Conservation (phyloP, 1,284 basidiomycete species). For the Heliocybe sulcata region DNA sequence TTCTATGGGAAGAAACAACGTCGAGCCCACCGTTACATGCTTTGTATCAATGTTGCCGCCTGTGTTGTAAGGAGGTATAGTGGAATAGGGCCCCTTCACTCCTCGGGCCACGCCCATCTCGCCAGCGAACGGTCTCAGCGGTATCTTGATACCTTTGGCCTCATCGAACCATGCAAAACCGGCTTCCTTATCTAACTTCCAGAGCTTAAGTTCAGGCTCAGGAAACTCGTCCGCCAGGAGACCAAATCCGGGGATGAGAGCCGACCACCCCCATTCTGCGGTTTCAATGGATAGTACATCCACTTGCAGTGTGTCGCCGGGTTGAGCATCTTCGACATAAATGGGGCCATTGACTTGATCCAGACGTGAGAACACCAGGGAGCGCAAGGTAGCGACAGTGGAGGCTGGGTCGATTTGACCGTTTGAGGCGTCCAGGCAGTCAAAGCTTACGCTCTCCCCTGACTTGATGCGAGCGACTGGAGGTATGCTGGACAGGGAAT, state of each 20-base stretch:
- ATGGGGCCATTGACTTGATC: constrained; percentile 57
- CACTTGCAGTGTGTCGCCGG: constrained; percentile 52
- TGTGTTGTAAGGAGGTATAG: constrained; percentile 54
- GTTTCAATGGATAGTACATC: constrained; percentile 44
- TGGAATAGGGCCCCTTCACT: constrained; percentile 42
- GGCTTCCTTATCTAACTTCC: constrained; percentile 33
- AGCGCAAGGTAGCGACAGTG: constrained; percentile 25
- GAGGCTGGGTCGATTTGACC: constrained; percentile 46
- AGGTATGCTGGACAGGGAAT: constrained; percentile 30
- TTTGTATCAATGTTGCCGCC: constrained; percentile 58
- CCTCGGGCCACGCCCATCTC: constrained; percentile 62
- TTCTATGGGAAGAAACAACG: constrained; percentile 50
- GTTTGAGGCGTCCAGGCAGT: constrained; percentile 57
- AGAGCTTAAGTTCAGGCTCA: constrained; percentile 44
- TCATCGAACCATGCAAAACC: constrained; percentile 43
- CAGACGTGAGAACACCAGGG: constrained; percentile 37
- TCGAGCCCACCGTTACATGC: constrained; percentile 43
- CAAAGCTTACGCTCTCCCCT: constrained; percentile 46
- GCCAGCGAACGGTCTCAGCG: constrained; percentile 47
- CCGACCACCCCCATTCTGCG: constrained; percentile 58
- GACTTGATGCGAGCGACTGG: constrained; percentile 42
- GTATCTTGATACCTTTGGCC: constrained; percentile 36
- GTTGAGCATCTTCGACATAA: constrained; percentile 38
- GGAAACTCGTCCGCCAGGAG: constrained; percentile 48
- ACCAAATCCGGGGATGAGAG: constrained; percentile 50